Base-by-base conservation (phyloP, 768 basidiomycete genomes). In the Termitomyces sp. region DNA sequence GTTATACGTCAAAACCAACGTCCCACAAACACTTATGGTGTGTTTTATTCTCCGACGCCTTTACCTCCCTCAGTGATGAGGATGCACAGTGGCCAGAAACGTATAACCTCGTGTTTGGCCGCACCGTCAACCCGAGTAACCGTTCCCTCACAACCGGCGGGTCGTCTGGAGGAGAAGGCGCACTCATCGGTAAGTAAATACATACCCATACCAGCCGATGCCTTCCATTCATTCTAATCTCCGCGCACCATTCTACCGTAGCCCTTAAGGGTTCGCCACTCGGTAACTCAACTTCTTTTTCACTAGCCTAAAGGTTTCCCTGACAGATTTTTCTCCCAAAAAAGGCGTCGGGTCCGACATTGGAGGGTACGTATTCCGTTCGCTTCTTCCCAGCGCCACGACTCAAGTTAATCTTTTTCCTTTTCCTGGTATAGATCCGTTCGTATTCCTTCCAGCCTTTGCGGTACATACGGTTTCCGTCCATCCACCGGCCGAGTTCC, bases 101-200 rank as follows among this genome's bases (percentile, higher is more conserved):
- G 0, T 83, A 76, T 72, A 94, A 94, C 63, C 70, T 84, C 56
- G 74, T 93, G 27, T 94, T 88, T 61, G 92, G 91, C 2, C 76
- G 89, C 50, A 94, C 93, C 0, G 63, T 72, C 15, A 92, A 94
- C 62, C 92, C 92, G 0, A 73, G 77, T 64, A 91, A 93, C 64
- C 80, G 86, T 10, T 75, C 76, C 16, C 73, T 91, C 43, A 91
- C 88, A 5, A 70, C 75, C 5, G 91, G 92, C 11, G 93, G 93
- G 1, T 93, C 90, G 0, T 89, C 87, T 3, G 93, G 93, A 6
- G 93, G 92, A 32, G 93, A 94, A 71, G 88, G 88, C 39, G 89
- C 91, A 1, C 76, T 94, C 7, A 61, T 93, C 40, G 85, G 83
- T 64, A 60, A 13, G 5, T 76, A 66, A 23, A 6, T 23, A n/a